A percentile compares a stretch with the other conserved stretches of the same genome.
These are phyloP conservation scores for Rhexocercosporidium sp. DNA, from an alignment of 2,329 filamentous ascomycete species.

Conservation along the genomic window DNA sequence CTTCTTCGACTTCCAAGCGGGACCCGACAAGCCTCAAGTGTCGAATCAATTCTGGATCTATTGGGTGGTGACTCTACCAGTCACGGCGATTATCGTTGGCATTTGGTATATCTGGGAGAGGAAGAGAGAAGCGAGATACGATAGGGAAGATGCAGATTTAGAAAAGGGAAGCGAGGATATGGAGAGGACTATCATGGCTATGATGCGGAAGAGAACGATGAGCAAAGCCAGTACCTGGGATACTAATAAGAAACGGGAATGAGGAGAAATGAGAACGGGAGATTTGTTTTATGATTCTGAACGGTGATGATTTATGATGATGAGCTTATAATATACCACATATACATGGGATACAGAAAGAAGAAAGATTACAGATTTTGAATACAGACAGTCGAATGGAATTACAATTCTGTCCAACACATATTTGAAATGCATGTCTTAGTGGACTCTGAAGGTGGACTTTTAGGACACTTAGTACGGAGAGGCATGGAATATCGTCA, in stretches of 20 bases:
- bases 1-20: constrained; percentile 64
- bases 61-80: constrained; percentile 63
- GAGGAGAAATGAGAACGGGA: neutral
- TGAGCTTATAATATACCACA: constrained; percentile 19
- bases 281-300: constrained; percentile 18
- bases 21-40: constrained; percentile 36
- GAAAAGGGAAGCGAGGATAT: constrained; percentile 38
- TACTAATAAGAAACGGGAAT: constrained; percentile 22
- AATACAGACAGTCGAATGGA: neutral
- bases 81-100: constrained; percentile 59
- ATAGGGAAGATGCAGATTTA: constrained; percentile 34
- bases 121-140: constrained; percentile 32
- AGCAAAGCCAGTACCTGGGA: constrained; percentile 35
- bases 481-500: no score
- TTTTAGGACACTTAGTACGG: no score
- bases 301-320: constrained; percentile 22
- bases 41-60: constrained; percentile 65
- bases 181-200: constrained; percentile 38
- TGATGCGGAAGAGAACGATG: constrained; percentile 39
- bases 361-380: neutral
- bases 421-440: no score
- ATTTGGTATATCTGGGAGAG: constrained; percentile 54
- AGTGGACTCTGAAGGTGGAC: no score
- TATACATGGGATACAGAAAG: constrained; percentile 5
- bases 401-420: neutral